Conservation (phyloP, 208 protist genomes). For the Strigomonas culicis region DNA sequence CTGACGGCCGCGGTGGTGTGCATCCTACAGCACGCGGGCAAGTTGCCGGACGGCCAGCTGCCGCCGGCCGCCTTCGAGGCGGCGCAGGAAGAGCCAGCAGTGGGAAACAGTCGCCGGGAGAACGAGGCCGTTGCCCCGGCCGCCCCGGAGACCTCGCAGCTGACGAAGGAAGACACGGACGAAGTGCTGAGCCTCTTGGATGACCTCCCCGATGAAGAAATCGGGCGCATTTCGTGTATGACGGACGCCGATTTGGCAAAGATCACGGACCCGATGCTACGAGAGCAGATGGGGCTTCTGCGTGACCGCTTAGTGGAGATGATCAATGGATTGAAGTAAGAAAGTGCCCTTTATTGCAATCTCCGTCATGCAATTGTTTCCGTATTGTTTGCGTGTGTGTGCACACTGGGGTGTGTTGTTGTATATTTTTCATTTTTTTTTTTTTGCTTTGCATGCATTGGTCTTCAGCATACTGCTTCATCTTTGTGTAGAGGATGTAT, state of each 20-base stretch:
- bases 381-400: background rate
- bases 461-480: background rate
- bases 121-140: background rate
- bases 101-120: background rate
- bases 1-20: conserved; percentile 69
- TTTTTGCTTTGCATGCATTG: background rate
- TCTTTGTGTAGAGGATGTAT: background rate
- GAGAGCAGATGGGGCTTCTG: conserved; percentile 63
- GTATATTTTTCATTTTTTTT: conserved; percentile 9
- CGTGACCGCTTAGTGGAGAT: conserved; percentile 64
- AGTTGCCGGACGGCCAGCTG: conserved; percentile 37
- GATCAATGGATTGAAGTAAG: conserved; percentile 39
- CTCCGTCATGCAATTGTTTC: no score
- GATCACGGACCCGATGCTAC: conserved; percentile 53
- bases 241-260: conserved; percentile 55
- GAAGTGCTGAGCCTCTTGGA: conserved; percentile 74
- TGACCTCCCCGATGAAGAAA: conserved; percentile 74
- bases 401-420: background rate
- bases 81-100: background rate
- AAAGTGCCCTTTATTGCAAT: no score
- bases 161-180: conserved; percentile 44
- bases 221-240: conserved; percentile 67
- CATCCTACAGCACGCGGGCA: conserved; percentile 80
- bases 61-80: conserved; percentile 44
- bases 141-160: conserved; percentile 6